Conservation (phyloP, 257 asterid species). For the Forsythia viridissima region DNA sequence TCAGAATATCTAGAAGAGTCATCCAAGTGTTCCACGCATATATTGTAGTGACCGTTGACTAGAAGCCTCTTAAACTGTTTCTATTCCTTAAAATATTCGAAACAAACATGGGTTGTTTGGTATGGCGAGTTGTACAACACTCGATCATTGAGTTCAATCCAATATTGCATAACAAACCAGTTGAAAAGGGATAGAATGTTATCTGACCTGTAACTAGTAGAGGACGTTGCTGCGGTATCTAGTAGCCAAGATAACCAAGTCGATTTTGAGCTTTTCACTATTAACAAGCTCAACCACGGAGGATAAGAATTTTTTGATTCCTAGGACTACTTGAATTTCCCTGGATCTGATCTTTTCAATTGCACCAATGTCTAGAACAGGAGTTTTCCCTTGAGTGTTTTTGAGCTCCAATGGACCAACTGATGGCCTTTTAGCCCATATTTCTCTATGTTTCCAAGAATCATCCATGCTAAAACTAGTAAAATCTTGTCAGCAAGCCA, state of each 20-base stretch:
- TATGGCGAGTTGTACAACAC: no score
- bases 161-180: no score
- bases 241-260: conserved; percentile 61
- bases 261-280: conserved; percentile 47
- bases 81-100: background rate
- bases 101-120: background rate
- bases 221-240: conserved; percentile 75
- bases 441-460: conserved; percentile 51
- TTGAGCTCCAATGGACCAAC: conserved; percentile 62
- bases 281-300: conserved; percentile 42
- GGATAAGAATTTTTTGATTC: conserved; percentile 41
- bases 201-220: conserved; percentile 56
- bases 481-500: conserved; percentile 65
- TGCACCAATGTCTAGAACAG: conserved; percentile 71
- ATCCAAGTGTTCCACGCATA: no score
- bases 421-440: conserved; percentile 57
- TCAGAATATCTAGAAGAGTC: no score
- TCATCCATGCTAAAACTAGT: conserved; percentile 49
- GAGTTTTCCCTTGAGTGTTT: conserved; percentile 63
- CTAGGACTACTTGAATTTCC: conserved; percentile 55
- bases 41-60: no score
- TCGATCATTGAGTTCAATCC: no score
- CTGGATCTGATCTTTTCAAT: conserved; percentile 55
- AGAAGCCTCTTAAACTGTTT: background rate
- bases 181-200: background rate